Evolutionary conservation across 2,329 filamentous ascomycete genomes (phyloP), one percentile per base, ranked within the genome.

Genomic region (Ascochyta koolunga): DNA sequence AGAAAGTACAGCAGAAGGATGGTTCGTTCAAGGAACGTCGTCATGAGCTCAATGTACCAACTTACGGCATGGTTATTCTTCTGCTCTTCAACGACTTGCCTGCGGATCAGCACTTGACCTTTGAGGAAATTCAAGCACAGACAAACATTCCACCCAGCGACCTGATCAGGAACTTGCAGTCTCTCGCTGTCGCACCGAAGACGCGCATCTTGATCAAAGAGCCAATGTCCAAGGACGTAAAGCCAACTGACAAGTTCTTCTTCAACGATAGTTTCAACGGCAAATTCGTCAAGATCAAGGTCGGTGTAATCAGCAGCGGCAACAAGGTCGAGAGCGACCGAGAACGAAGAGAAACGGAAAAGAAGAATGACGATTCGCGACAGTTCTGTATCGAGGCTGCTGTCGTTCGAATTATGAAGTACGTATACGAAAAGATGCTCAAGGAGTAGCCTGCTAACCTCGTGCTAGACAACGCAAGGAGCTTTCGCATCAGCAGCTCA

Each of bases 11-110:
- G 33, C 88, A 89, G 29, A 92, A 92, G 66, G 84, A 86, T 11
- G 85, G 87, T 2, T 80, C 78, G 0, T 81, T 83, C 52, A 85
- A 83, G 52, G 87, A 89, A 60, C 83, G 89, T 29, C 87, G 88
- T 31, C 93, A 98, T 69, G 95, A 99, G 66, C 80, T 99, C 50
- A 96, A 92, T 57, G 92, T 96, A 18, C 89, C 92, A 1, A 98
- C 95, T 0, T 95, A 95, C 71, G 91, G 88, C 65, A 96, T 98
- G 90, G 79, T 97, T 18, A 87, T 98, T 21, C 77, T 99, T 18
- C 75, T 96, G 38, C 84, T 97, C 0, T 99, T 98, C 82, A 98
- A 98, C 67, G 86, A 93, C 32, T 68, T 96, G 0, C 73, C 78
- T 2, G 64, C 77, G 0, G 79, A 77, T 25, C 73, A 80, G 47